Percentiles rank a stretch among this genome's conserved stretches.
These are phyloP conservation scores for Houttuynia cordata DNA, from an alignment of 164 flowering plant species.

Conservation along the genomic window DNA sequence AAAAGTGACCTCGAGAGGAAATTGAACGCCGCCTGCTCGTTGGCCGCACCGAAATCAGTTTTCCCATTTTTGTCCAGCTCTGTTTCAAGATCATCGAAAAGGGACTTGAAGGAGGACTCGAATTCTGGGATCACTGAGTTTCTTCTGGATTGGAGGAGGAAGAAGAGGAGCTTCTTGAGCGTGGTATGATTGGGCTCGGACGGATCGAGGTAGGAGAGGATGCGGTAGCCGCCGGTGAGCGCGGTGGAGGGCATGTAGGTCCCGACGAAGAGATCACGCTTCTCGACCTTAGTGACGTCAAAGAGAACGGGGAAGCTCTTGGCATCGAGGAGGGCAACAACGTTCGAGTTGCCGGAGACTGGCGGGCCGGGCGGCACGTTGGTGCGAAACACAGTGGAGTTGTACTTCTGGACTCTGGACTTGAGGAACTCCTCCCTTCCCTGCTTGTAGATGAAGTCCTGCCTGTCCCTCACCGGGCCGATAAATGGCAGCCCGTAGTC, in stretches of 20 bases:
- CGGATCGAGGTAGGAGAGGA: conserved; percentile 72
- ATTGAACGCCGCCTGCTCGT: conserved; percentile 52
- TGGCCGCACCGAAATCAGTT: conserved; percentile 30
- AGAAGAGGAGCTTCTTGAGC: conserved; percentile 55
- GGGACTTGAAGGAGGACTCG: conserved; percentile 19
- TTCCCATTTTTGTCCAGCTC: conserved; percentile 40
- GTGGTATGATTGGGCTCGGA: conserved; percentile 63
- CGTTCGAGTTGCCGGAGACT: conserved; percentile 42
- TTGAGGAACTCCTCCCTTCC: conserved; percentile 59
- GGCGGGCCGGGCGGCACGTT: conserved; percentile 87
- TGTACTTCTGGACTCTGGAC: conserved; percentile 36
- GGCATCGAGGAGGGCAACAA: conserved; percentile 62
- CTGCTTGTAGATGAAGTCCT: conserved; percentile 55
- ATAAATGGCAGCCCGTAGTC: conserved; percentile 54
- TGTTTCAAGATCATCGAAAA: conserved; percentile 42
- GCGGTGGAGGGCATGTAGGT: conserved; percentile 69
- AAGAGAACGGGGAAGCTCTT: conserved; percentile 70
- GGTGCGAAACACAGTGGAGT: conserved; percentile 63
- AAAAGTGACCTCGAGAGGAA: conserved; percentile 41
- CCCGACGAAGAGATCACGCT: conserved; percentile 65
- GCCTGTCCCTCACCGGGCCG: conserved; percentile 57
- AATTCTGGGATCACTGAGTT: conserved; percentile 58
- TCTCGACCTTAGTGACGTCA: conserved; percentile 65
- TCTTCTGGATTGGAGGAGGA: conserved; percentile 35
- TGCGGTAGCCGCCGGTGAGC: conserved; percentile 77